These are phyloP conservation scores for Daldinia eschscholtzii DNA, from an alignment of 2,329 filamentous ascomycete species.

Conservation along the genomic window DNA sequence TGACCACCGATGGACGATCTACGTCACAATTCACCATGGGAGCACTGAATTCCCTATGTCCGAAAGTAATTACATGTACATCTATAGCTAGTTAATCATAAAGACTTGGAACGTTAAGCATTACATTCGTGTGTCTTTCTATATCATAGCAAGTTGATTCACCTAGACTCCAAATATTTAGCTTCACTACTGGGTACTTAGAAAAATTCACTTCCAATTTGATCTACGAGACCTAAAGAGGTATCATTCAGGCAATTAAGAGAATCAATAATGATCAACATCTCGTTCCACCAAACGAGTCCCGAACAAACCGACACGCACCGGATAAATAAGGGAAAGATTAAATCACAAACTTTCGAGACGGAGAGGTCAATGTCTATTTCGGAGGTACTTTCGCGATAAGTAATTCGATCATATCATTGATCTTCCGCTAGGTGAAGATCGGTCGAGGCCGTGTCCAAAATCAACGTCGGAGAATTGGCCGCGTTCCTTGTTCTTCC, in stretches of 20 bases:
- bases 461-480: background rate
- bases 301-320: background rate
- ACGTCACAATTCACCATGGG: constrained; percentile 6
- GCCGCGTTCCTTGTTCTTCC: background rate
- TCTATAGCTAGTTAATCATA: background rate
- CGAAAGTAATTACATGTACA: background rate
- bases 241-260: background rate
- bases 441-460: background rate
- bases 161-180: background rate
- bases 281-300: background rate
- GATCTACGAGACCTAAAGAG: background rate
- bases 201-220: background rate
- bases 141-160: background rate
- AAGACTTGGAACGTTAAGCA: background rate
- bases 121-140: background rate
- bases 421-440: background rate
- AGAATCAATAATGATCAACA: background rate
- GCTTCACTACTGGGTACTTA: background rate
- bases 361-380: background rate
- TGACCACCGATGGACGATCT: constrained; percentile 10
- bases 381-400: background rate
- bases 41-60: constrained; percentile 12
- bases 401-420: background rate
- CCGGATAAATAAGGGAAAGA: background rate
- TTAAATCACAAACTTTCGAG: background rate